These are phyloP conservation scores for Trichomonascaceae sp. DNA, from an alignment of 1,139 yeast species.

Conservation along the genomic window DNA sequence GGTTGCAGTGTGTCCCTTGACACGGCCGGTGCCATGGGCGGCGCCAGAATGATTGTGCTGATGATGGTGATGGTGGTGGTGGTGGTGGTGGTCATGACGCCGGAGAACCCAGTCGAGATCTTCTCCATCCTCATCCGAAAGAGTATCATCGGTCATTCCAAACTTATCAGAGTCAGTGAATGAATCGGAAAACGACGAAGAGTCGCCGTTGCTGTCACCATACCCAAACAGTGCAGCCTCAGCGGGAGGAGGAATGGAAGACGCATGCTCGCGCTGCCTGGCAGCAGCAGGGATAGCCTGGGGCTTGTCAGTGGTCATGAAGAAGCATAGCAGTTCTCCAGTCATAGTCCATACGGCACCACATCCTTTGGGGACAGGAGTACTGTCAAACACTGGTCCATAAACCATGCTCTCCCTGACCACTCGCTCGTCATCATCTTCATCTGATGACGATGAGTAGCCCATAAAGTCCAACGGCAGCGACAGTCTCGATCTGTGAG, in stretches of 20 bases:
- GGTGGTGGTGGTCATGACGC: not conserved
- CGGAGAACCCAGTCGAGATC: slow-evolving; percentile 2
- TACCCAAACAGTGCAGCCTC: slow-evolving; percentile 3
- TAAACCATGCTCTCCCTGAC: slow-evolving; percentile 14
- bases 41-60: not conserved
- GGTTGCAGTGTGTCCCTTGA: too few species aligned
- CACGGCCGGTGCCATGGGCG: not conserved
- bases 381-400: slow-evolving; percentile 45
- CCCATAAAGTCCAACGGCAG: slow-evolving; percentile 1
- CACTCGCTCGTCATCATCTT: slow-evolving; percentile 10
- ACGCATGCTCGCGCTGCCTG: slow-evolving; percentile 1
- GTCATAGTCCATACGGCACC: slow-evolving; percentile 80
- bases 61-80: not conserved
- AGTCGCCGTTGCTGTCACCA: slow-evolving; percentile 5
- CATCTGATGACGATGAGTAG: slow-evolving; percentile 1
- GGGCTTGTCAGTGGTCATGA: slow-evolving; percentile 29
- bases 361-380: slow-evolving; percentile 87
- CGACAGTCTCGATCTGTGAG: too few species aligned
- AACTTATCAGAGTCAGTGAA: slow-evolving; percentile 9
- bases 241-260: slow-evolving; percentile 1
- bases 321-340: slow-evolving; percentile 74
- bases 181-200: slow-evolving; percentile 1
- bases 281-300: not conserved
- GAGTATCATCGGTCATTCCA: slow-evolving; percentile 16
- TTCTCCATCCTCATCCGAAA: slow-evolving; percentile 17